Conservation (phyloP, 148 eudicot species). For the Vaccinium corymbosum region DNA sequence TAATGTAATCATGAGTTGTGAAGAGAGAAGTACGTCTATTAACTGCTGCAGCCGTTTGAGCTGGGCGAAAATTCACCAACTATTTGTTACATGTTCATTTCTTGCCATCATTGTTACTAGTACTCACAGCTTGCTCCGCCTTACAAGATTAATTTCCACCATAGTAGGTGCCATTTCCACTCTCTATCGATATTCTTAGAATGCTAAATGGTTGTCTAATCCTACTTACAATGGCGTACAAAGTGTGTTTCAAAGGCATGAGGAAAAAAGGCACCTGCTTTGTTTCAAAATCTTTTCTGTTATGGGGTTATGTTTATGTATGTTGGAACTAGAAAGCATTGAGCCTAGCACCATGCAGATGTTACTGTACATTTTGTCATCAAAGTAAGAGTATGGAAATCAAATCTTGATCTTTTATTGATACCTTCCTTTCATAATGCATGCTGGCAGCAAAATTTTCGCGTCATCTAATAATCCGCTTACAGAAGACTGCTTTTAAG, state of each 20-base stretch:
- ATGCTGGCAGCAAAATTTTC: constrained; percentile 74
- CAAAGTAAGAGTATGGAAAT: neutral
- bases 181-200: neutral
- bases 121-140: neutral
- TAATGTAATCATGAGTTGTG: neutral
- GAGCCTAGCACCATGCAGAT: neutral
- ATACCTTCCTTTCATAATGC: constrained; percentile 2
- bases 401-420: constrained; percentile 3
- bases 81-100: neutral
- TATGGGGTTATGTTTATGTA: neutral
- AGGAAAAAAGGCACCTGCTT: neutral
- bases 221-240: neutral
- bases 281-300: neutral
- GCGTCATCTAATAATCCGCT: constrained; percentile 78
- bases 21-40: neutral
- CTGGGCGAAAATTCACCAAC: neutral
- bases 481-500: constrained; percentile 81
- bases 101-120: neutral
- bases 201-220: neutral
- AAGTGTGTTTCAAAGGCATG: neutral
- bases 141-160: neutral
- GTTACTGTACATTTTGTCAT: neutral
- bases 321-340: neutral
- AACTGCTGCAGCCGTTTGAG: constrained; percentile 5
- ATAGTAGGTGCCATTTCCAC: neutral